These are phyloP conservation scores for Eragrostis nindensis DNA, from an alignment of 176 grass and related monocot species.

Conservation along the genomic window DNA sequence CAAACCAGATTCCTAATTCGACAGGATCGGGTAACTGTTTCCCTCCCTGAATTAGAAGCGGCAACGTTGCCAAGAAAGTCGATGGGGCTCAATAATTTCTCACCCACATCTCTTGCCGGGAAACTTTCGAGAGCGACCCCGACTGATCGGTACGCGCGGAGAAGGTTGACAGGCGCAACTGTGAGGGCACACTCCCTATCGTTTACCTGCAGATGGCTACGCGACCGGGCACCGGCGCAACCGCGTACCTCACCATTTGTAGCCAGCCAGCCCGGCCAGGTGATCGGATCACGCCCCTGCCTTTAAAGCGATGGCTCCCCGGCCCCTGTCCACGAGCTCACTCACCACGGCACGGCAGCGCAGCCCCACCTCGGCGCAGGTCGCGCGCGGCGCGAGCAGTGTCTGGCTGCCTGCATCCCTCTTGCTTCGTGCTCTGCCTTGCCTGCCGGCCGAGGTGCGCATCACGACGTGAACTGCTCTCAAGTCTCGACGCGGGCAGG, in stretches of 20 bases:
- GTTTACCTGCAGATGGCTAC: constrained; percentile 36
- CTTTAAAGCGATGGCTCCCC: constrained; percentile 46
- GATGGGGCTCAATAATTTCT: not conserved
- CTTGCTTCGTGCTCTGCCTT: not conserved
- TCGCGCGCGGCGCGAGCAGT: not conserved
- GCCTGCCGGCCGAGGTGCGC: constrained; percentile 11
- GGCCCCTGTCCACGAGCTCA: constrained; percentile 30
- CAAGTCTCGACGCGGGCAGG: not conserved
- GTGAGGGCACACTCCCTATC: not conserved
- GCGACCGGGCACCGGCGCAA: not conserved
- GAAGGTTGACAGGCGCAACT: constrained; percentile 43
- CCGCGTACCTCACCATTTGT: constrained; percentile 26
- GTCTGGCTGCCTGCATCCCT: not conserved
- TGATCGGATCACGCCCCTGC: constrained; percentile 21
- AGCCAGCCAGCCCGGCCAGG: not conserved
- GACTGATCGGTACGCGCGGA: not conserved
- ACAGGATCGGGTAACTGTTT: not conserved
- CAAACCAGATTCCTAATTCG: not conserved
- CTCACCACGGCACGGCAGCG: not conserved
- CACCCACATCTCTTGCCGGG: not conserved
- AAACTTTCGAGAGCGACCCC: not conserved
- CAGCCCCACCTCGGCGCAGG: not conserved
- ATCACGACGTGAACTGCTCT: constrained; percentile 6
- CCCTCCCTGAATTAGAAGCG: not conserved
- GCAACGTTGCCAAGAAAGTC: not conserved